A percentile compares a stretch with the other conserved stretches of the same genome.
Evolutionary conservation across 2,329 filamentous ascomycete species (phyloP).

Genomic region (Trichoderma harzianum): DNA sequence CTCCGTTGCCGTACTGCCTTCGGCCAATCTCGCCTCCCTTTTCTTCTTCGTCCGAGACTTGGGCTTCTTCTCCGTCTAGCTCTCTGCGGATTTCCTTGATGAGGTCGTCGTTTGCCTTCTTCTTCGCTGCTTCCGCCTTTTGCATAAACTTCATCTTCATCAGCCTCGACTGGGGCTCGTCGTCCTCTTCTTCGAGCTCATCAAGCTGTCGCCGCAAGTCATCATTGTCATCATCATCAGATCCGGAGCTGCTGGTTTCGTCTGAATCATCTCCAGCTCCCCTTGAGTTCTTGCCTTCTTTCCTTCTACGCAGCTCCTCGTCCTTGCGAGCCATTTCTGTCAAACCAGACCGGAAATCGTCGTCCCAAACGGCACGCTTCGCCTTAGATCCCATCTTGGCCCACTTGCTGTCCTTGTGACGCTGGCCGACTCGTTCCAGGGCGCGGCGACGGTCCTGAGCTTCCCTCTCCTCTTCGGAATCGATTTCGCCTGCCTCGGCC

Average conservation of each 20-base stretch:
- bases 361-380: constrained; percentile 82
- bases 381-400: constrained; percentile 78
- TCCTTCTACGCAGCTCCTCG: constrained; percentile 74
- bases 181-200: constrained; percentile 45
- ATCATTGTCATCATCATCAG: constrained; percentile 54
- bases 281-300: constrained; percentile 63
- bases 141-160: constrained; percentile 93
- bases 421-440: constrained; percentile 78
- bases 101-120: constrained; percentile 76
- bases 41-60: constrained; percentile 51
- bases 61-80: constrained; percentile 59
- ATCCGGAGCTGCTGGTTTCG: constrained; percentile 56
- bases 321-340: constrained; percentile 78
- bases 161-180: constrained; percentile 62
- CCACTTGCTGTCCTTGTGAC: constrained; percentile 88
- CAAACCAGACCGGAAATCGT: constrained; percentile 74
- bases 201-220: constrained; percentile 47
- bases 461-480: constrained; percentile 64
- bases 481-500: constrained; percentile 56
- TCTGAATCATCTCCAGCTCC: constrained; percentile 49
- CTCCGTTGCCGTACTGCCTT: constrained; percentile 59
- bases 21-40: constrained; percentile 63
- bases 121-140: constrained; percentile 75
- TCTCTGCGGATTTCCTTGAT: constrained; percentile 67
- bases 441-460: constrained; percentile 70